Base-by-base conservation (phyloP, 1,139 yeast species). In the Candida dubliniensis region DNA sequence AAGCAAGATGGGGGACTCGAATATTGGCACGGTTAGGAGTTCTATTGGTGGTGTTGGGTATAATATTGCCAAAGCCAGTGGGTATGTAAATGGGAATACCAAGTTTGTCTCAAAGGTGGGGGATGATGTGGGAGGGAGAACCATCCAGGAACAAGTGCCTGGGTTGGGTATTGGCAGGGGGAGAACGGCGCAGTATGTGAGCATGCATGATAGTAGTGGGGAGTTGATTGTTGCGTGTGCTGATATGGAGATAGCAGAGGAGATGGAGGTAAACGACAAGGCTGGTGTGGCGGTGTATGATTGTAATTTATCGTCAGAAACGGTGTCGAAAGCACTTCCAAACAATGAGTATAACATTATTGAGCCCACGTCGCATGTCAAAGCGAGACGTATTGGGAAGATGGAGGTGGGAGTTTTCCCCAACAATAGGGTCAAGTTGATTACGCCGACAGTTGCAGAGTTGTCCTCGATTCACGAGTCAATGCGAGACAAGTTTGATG, bases 1-100 rank as follows among this genome's bases (percentile, higher is more conserved):
- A 1, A 56, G 66, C 13, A 58, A 64, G 18, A 53, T 77, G 52
- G 67, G 69, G 4, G 95, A 93, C 45, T 88, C 96, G 1, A 86
- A 86, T 50, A 93, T 95, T 0, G 93, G 95, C 0, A 58, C 55
- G 1, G 73, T 80, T 1, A 55, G 63, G 2, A 72, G 82, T 5
- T 73, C 86, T 0, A 61, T 87, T 8, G 96, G 96, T 0, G 96
- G 96, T 0, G 96, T 89, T 1, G 96, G 89, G 0, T 83, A 77
- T 57, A 90, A 89, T 56, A 81, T 88, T 13, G 81, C 87, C 0
- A 58, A 78, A 14, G 93, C 95, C 0, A 58, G 67, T 44, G 47
- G 51, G 31, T 68, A 66, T 44, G 55, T 61, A 6, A 61, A 56
- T 13, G 53, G 57, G 4, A 51, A 42, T 31, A 45, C 56, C 3